Conservation (phyloP, 2,329 filamentous ascomycete species). For the Blumeriella jaapii region DNA sequence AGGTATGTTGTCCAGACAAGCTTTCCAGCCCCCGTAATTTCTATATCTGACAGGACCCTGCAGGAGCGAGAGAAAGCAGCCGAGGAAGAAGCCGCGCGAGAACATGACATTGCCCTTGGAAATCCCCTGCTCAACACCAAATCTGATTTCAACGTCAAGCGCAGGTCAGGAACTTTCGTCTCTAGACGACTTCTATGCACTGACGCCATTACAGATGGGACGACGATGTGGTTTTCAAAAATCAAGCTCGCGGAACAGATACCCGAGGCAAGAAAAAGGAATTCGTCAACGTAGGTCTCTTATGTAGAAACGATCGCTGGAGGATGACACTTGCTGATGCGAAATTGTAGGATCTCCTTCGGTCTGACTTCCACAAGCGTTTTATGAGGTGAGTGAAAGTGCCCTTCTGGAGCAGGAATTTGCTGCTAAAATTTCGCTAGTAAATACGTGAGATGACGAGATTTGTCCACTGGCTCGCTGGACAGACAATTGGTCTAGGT, state of each 20-base stretch:
- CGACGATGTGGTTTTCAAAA: constrained; percentile 98
- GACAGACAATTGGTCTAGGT: constrained; percentile 7
- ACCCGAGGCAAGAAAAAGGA: constrained; percentile 83
- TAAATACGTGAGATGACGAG: constrained; percentile 28
- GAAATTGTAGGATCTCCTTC: constrained; percentile 57
- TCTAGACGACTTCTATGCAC: background rate
- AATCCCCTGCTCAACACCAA: constrained; percentile 81
- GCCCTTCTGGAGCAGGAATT: background rate
- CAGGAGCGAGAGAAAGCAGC: constrained; percentile 71
- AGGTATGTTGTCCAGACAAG: constrained; percentile 41
- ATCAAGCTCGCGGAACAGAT: constrained; percentile 90
- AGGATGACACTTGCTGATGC: constrained; percentile 8
- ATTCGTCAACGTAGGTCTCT: constrained; percentile 75
- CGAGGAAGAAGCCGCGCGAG: constrained; percentile 70
- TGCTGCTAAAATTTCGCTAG: constrained; percentile 19
- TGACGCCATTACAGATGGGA: constrained; percentile 55
- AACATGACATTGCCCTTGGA: constrained; percentile 79
- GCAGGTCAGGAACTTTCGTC: constrained; percentile 32
- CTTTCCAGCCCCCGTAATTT: background rate
- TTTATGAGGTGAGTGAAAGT: constrained; percentile 57
- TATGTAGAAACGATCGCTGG: constrained; percentile 5
- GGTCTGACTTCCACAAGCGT: constrained; percentile 93
- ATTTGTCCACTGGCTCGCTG: background rate
- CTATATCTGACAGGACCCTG: constrained; percentile 9
- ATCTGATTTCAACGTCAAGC: constrained; percentile 79